These are phyloP conservation scores for Microdochium paspali DNA, from an alignment of 2,329 filamentous ascomycete species.

Conservation along the genomic window DNA sequence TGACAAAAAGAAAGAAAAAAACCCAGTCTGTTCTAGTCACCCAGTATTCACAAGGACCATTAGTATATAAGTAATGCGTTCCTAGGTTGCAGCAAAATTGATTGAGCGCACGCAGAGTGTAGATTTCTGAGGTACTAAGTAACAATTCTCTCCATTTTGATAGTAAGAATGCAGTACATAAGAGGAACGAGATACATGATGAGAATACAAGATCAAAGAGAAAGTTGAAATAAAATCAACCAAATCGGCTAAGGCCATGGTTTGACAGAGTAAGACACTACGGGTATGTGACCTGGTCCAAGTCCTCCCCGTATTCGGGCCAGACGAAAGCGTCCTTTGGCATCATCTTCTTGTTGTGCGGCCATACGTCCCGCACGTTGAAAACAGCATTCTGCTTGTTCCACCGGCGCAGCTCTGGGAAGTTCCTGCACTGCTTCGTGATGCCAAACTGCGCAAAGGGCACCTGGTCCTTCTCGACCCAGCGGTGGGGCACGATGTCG, in stretches of 20 bases:
- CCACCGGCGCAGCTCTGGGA: constrained; percentile 1
- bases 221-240: background rate
- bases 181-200: too few relatives aligned
- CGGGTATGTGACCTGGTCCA: background rate
- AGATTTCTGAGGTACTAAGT: too few relatives aligned
- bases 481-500: constrained; percentile 1
- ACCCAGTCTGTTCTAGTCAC: too few relatives aligned
- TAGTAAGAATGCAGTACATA: too few relatives aligned
- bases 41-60: too few relatives aligned
- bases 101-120: too few relatives aligned
- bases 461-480: constrained; percentile 2
- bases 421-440: constrained; percentile 2
- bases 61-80: too few relatives aligned
- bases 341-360: background rate
- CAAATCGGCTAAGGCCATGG: background rate
- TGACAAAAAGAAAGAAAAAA: too few relatives aligned
- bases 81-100: too few relatives aligned
- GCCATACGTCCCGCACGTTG: background rate
- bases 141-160: too few relatives aligned
- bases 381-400: background rate
- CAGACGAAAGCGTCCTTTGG: background rate
- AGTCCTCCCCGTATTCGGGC: background rate
- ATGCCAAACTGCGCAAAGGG: constrained; percentile 4
- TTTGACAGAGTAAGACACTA: background rate
- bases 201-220: background rate